Conservation (phyloP, 169 alveolate genomes). For the Plasmodium knowlesi region DNA sequence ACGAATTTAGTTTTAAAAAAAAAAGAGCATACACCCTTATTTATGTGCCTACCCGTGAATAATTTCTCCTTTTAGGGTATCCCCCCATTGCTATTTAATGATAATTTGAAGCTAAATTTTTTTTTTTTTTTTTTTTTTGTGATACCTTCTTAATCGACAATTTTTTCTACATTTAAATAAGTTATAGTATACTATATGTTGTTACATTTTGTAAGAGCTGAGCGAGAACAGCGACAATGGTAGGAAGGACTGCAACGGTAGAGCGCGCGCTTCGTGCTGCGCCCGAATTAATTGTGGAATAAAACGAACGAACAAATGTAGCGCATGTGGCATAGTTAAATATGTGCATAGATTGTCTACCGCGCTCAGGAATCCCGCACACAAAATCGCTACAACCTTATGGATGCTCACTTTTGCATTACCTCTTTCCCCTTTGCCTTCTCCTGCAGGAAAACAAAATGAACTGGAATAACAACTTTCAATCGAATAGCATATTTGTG, state of each 20-base stretch:
- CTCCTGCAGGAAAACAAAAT: conserved; percentile 20
- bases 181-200: not conserved
- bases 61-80: not conserved
- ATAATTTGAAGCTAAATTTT: conserved; percentile 1
- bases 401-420: not conserved
- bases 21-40: not conserved
- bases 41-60: not conserved
- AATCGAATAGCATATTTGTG: conserved; percentile 57
- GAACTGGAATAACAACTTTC: conserved; percentile 63
- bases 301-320: too few species aligned
- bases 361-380: not conserved
- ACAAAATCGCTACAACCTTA: not conserved
- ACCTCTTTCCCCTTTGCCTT: not conserved
- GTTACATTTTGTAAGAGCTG: not conserved
- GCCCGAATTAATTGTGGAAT: not conserved
- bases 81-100: not conserved
- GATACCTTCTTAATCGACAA: not conserved
- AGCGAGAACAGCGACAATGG: not conserved
- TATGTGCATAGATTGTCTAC: not conserved
- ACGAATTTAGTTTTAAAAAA: not conserved
- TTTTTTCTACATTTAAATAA: not conserved
- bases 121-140: not conserved
- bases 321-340: not conserved
- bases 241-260: not conserved
- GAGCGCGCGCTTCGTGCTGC: not conserved